Percentiles rank a stretch among this genome's conserved stretches.
These are phyloP conservation scores for Elsinoe batatas DNA, from an alignment of 2,329 filamentous ascomycete species.

Conservation along the genomic window DNA sequence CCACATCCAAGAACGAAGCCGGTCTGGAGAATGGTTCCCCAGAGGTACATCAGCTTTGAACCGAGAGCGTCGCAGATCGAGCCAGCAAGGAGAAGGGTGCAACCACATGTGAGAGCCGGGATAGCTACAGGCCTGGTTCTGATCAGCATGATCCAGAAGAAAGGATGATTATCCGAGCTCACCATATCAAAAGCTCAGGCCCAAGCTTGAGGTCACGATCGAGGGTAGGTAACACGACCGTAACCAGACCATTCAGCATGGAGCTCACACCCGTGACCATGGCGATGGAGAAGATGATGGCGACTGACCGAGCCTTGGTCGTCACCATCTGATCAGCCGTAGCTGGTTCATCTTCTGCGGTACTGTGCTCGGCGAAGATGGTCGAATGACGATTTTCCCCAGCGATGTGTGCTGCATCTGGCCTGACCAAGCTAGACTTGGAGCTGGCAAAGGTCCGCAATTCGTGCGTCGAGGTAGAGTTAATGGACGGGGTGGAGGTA, in stretches of 20 bases:
- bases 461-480: background rate
- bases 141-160: background rate
- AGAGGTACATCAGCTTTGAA: constrained; percentile 36
- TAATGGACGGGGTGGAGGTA: background rate
- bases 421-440: background rate
- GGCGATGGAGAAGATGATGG: constrained; percentile 21
- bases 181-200: constrained; percentile 22
- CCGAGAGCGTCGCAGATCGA: constrained; percentile 44
- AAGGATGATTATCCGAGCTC: background rate
- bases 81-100: constrained; percentile 41
- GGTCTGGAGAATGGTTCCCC: constrained; percentile 36
- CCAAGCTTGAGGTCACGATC: constrained; percentile 28
- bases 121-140: constrained; percentile 23
- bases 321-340: background rate
- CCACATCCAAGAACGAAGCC: constrained; percentile 36
- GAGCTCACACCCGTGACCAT: constrained; percentile 20
- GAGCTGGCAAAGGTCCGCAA: background rate
- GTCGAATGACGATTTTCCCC: constrained; percentile 6
- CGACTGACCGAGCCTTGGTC: constrained; percentile 18
- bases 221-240: constrained; percentile 35
- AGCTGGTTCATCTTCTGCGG: background rate
- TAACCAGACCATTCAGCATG: constrained; percentile 31
- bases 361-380: background rate
- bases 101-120: constrained; percentile 34
- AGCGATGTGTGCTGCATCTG: background rate